These are phyloP conservation scores for Solanum chmielewskii DNA, from an alignment of 257 asterid genomes.

Conservation along the genomic window DNA sequence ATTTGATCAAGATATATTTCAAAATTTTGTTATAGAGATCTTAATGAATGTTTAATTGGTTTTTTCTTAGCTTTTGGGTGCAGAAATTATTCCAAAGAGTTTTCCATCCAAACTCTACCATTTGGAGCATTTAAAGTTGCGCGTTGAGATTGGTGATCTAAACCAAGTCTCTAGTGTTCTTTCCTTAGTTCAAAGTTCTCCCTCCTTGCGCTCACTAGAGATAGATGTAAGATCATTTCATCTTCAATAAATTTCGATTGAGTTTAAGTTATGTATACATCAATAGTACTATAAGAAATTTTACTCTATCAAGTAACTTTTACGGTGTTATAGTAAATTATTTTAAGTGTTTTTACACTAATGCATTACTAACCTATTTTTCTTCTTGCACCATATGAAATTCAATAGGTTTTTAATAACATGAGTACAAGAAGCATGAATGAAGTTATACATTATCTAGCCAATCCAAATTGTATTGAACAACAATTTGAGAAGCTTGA, in stretches of 20 bases:
- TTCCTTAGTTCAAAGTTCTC: background rate
- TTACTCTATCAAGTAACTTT: background rate
- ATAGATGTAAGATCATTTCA: background rate
- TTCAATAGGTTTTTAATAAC: background rate
- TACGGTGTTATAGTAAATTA: background rate
- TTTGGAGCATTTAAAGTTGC: background rate
- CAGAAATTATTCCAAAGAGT: background rate
- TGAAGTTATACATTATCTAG: background rate
- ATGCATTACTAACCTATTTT: background rate
- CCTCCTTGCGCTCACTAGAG: background rate
- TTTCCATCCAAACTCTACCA: background rate
- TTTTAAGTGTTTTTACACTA: background rate
- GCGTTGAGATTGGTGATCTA: background rate
- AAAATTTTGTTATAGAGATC: background rate
- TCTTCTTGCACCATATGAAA: background rate
- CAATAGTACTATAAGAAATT: background rate
- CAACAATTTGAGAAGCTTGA: background rate
- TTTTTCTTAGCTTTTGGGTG: background rate
- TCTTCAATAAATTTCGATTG: background rate
- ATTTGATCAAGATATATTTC: background rate
- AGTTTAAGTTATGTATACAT: background rate
- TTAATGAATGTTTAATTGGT: background rate
- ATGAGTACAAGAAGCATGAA: background rate
- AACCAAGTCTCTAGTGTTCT: background rate
- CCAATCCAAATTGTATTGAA: background rate